These are phyloP conservation scores for Penicillium cataractarum DNA, from an alignment of 495 filamentous ascomycete species.

Conservation along the genomic window DNA sequence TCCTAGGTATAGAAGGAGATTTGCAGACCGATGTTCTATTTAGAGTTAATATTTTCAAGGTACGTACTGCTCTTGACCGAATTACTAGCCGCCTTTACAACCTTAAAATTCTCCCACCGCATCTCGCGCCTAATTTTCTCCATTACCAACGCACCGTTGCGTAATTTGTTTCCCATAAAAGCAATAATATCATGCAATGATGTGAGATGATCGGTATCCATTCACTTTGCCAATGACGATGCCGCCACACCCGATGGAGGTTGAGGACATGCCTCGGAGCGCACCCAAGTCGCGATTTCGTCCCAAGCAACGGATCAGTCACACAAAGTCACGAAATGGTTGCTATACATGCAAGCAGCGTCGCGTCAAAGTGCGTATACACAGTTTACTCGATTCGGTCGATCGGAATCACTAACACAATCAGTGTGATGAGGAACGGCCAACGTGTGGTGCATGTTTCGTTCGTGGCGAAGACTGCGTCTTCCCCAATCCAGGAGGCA, in stretches of 20 bases:
- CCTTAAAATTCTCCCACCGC: not conserved
- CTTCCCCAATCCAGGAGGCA: constrained; percentile 14
- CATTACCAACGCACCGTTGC: not conserved
- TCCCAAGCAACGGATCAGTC: constrained; percentile 19
- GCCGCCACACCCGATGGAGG: not conserved
- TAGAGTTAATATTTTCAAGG: not conserved
- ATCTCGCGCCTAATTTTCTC: not conserved
- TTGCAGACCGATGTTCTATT: not conserved
- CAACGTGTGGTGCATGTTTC: constrained; percentile 28
- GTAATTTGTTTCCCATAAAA: not conserved
- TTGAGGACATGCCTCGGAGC: not conserved
- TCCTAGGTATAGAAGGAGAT: not conserved
- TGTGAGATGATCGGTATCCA: not conserved
- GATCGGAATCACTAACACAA: not conserved
- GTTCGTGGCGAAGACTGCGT: constrained; percentile 21
- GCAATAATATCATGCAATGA: not conserved
- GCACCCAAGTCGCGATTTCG: constrained; percentile 1
- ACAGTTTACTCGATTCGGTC: not conserved
- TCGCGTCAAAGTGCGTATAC: constrained; percentile 24
- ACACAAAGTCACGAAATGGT: constrained; percentile 29
- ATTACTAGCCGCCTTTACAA: not conserved
- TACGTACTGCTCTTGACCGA: not conserved
- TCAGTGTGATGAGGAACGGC: constrained; percentile 33
- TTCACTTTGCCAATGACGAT: not conserved
- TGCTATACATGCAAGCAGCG: constrained; percentile 28